Percentiles rank a stretch among this genome's conserved stretches.
These are phyloP conservation scores for Sordariomycetes sp. DNA, from an alignment of 2,329 filamentous ascomycete genomes.

Conservation along the genomic window DNA sequence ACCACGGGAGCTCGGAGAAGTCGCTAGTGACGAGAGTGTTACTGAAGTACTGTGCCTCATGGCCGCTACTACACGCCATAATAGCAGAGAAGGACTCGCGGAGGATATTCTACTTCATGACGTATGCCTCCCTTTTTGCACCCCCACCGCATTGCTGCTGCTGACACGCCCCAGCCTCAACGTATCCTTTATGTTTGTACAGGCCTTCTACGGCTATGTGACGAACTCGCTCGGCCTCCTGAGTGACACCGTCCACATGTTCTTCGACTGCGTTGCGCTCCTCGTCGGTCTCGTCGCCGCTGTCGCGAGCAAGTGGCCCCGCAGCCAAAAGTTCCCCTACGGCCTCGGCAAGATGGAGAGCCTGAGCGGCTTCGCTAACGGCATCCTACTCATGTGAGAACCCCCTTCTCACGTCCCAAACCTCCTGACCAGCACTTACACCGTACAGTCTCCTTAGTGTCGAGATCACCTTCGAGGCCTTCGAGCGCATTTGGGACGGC, in stretches of 20 bases:
- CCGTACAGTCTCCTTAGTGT: constrained; percentile 53
- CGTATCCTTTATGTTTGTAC: constrained; percentile 87
- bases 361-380: constrained; percentile 90
- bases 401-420: background rate
- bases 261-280: constrained; percentile 92
- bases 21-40: constrained; percentile 65
- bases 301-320: constrained; percentile 94
- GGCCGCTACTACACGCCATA: constrained; percentile 76
- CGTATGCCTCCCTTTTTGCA: constrained; percentile 38
- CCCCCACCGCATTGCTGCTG: background rate
- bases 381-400: constrained; percentile 77
- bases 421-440: background rate
- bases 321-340: constrained; percentile 80
- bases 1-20: constrained; percentile 12
- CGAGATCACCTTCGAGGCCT: constrained; percentile 91
- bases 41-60: constrained; percentile 56
- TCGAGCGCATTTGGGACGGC: constrained; percentile 77
- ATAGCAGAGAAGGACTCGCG: constrained; percentile 85
- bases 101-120: constrained; percentile 95
- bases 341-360: constrained; percentile 97
- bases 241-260: constrained; percentile 98
- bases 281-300: constrained; percentile 83
- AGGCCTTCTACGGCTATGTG: constrained; percentile 86
- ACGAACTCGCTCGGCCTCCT: constrained; percentile 92
- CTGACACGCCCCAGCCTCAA: constrained; percentile 54